Percentiles rank a stretch among this genome's conserved stretches.
Conservation (phyloP, 2,329 filamentous ascomycete species). For the Escovopsis sp. region DNA sequence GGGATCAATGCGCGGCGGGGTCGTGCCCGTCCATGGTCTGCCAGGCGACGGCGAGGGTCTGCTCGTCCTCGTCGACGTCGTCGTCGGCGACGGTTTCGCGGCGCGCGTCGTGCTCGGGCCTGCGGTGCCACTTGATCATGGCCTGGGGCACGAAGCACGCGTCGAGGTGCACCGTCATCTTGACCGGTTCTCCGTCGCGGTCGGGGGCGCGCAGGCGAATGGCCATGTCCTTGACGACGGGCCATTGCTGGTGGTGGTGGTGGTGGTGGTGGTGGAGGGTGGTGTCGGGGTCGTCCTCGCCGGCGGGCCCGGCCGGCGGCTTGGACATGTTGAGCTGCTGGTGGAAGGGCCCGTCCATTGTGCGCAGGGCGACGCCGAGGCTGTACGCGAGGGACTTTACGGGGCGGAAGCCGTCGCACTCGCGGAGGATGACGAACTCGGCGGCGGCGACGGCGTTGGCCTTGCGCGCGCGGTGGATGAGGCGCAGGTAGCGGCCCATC, state of each 20-base stretch:
- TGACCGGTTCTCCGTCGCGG: not conserved
- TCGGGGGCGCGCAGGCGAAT: conserved; percentile 4
- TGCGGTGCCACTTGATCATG: conserved; percentile 2
- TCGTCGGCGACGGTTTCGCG: not conserved
- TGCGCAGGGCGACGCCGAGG: conserved; percentile 13
- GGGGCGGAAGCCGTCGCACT: conserved; percentile 16
- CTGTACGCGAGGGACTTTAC: conserved; percentile 13
- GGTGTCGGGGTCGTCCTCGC: no score
- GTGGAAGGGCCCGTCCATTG: conserved; percentile 14
- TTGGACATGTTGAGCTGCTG: conserved; percentile 6
- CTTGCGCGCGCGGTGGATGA: not conserved
- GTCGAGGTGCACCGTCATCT: conserved; percentile 5
- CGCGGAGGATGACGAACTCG: conserved; percentile 17
- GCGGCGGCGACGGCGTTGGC: conserved; percentile 11
- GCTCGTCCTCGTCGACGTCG: not conserved
- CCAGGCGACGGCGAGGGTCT: no score
- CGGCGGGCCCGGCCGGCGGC: not conserved
- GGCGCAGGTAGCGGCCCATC: conserved; percentile 10
- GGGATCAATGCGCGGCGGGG: no score
- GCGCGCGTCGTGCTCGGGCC: not conserved
- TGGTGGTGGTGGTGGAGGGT: not conserved
- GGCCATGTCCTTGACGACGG: conserved; percentile 2
- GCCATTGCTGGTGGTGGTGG: no score
- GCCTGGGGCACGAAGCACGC: conserved; percentile 4
- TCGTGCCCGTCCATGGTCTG: no score